These are phyloP conservation scores for Petunia axillaris DNA, from an alignment of 257 asterid genomes.

Conservation along the genomic window DNA sequence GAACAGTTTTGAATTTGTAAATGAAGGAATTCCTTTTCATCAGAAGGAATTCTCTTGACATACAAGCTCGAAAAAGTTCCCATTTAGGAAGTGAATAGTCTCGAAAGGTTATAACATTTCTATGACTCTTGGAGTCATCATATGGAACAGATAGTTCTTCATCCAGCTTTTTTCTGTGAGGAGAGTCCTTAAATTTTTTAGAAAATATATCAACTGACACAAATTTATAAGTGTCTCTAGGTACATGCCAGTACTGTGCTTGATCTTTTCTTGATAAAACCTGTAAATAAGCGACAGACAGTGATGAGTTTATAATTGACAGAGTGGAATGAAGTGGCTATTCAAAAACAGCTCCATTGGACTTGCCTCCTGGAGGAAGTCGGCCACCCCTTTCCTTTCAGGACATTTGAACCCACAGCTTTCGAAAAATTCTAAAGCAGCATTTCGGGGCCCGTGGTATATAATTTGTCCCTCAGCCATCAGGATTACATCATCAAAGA, in stretches of 20 bases:
- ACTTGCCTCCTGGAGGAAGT: constrained; percentile 61
- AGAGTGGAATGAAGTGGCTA: neutral
- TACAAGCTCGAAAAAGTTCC: constrained; percentile 49
- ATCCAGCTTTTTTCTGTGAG: constrained; percentile 35
- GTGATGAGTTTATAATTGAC: neutral
- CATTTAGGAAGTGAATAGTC: constrained; percentile 53
- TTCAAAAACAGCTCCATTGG: neutral
- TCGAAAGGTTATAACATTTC: constrained; percentile 41
- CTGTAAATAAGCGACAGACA: constrained; percentile 29
- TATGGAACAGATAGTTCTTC: constrained; percentile 44
- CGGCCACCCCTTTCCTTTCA: constrained; percentile 58
- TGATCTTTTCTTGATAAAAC: constrained; percentile 59
- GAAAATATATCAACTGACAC: constrained; percentile 45
- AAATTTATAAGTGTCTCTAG: constrained; percentile 41
- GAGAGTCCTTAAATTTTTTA: constrained; percentile 44
- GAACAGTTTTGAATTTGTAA: constrained; percentile 49
- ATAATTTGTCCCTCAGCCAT: constrained; percentile 55
- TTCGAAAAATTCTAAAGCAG: constrained; percentile 41
- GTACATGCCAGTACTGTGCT: constrained; percentile 52
- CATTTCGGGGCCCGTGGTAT: constrained; percentile 49
- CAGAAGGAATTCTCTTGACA: constrained; percentile 59
- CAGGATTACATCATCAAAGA: constrained; percentile 53
- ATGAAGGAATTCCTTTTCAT: constrained; percentile 56
- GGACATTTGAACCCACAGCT: constrained; percentile 57
- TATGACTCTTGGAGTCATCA: constrained; percentile 48